These are phyloP conservation scores for Boletus rex-veris DNA, from an alignment of 768 basidiomycete species.

Conservation along the genomic window DNA sequence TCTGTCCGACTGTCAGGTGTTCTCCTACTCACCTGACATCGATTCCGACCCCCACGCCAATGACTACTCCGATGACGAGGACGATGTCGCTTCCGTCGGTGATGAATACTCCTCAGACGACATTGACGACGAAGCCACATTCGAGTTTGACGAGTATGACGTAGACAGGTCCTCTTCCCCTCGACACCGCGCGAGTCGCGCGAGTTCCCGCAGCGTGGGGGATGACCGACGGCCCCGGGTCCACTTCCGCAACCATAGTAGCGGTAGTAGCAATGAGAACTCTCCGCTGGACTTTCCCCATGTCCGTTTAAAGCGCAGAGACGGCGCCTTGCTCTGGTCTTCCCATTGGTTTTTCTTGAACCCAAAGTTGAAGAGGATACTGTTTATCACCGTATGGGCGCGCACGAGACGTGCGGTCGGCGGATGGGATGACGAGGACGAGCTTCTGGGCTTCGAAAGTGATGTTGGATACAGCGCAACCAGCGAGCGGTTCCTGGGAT, in stretches of 20 bases:
- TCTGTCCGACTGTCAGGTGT: constrained; percentile 91
- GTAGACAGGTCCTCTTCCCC: constrained; percentile 45
- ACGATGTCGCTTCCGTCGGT: constrained; percentile 60
- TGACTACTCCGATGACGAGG: constrained; percentile 76
- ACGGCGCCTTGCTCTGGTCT: constrained; percentile 88
- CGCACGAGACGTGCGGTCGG: constrained; percentile 58
- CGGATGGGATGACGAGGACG: constrained; percentile 51
- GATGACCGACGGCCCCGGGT: constrained; percentile 8
- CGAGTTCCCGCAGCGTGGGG: constrained; percentile 2
- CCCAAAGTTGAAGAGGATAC: constrained; percentile 84
- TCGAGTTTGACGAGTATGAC: constrained; percentile 81
- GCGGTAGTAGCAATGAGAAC: constrained; percentile 33
- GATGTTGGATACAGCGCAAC: constrained; percentile 35
- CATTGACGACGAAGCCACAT: constrained; percentile 70
- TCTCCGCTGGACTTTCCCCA: constrained; percentile 40
- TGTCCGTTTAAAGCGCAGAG: constrained; percentile 50
- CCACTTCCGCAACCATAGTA: constrained; percentile 30
- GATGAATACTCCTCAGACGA: constrained; percentile 70
- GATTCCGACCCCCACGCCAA: constrained; percentile 93
- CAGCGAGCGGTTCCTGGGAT: constrained; percentile 68
- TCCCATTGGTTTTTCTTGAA: constrained; percentile 98
- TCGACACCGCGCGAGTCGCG: constrained; percentile 12
- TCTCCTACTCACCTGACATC: constrained; percentile 88
- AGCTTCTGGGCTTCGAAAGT: constrained; percentile 32
- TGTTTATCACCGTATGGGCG: constrained; percentile 93